Base-by-base conservation (phyloP, 2,329 filamentous ascomycete species). In the Apiospora saccharicola region DNA sequence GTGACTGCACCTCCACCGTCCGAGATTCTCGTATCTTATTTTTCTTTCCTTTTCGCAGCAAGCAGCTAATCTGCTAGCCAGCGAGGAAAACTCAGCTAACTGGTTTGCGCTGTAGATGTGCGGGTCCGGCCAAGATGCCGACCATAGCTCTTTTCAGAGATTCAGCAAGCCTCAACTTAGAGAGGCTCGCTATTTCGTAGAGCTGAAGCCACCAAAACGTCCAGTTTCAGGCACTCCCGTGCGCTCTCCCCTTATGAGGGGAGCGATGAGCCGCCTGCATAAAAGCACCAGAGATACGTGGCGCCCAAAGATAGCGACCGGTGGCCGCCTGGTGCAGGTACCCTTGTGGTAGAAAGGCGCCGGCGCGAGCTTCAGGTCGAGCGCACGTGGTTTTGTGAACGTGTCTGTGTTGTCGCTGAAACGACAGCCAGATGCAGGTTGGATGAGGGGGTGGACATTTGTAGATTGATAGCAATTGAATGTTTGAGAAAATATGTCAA, bases 1-100 rank as follows among this genome's bases (percentile, higher is more conserved):
- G 14, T 68, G 64, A 44, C 37, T 44, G 53, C 53, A 64, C 30
- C 30, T 64, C 57, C 67, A 47, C 67, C 41, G 67, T 68, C 44
- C 44, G 43, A 30, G 67, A 30, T 47, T 68, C 67, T 68, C 67
- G 67, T 68, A 68, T 68, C 43, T 44, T 64, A n/a, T 64, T 41
- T 64, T 41, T 41, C 4, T n/a, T 37, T 37, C 13, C 16, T 22
- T 57, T 61, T 22, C 16, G 6, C 12, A 61, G 26, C 53, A 61
- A 34, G 53, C 53, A 34, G 53, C 53, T 61, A 61, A 19, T 6
- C 51, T 34, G 24, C 26, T 53, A 53, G 49, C 22, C 24, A 26
- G 49, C 10, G 7, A 6, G 24, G 4, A 53, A 26, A 26, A 19
- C 13, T 53, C 3, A 14, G 16, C 49, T 26, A 30, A 24, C 22